Conservation (phyloP, 345 rosid genomes). For the Ceriops tagal region DNA sequence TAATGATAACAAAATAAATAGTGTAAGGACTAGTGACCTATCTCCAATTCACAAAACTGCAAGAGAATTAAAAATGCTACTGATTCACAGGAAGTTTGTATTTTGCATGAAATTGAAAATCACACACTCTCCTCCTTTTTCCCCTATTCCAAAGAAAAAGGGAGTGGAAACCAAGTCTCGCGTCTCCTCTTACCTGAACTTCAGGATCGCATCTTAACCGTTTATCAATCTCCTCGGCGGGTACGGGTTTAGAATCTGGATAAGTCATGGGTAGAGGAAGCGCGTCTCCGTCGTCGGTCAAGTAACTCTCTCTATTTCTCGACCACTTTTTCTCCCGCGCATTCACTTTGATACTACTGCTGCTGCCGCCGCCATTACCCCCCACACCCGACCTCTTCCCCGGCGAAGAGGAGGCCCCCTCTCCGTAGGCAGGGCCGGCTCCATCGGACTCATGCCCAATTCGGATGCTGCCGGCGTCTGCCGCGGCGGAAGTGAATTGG, state of each 20-base stretch:
- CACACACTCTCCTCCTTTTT: too few species aligned
- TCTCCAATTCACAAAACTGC: too few species aligned
- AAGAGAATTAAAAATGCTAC: too few species aligned
- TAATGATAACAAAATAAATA: too few species aligned
- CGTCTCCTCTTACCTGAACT: conserved; percentile 45
- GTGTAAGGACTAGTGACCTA: too few species aligned
- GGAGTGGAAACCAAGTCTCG: too few species aligned
- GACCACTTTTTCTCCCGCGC: conserved; percentile 76
- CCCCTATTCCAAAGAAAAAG: too few species aligned
- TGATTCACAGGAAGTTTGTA: too few species aligned
- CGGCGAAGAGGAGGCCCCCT: conserved; percentile 1
- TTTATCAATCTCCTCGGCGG: conserved; percentile 68
- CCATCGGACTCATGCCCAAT: conserved; percentile 45
- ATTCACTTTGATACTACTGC: conserved; percentile 42
- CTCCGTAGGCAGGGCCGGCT: conserved; percentile 18
- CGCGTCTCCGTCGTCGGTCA: conserved; percentile 61
- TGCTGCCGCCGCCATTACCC: conserved; percentile 22
- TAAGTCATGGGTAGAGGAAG: conserved; percentile 97
- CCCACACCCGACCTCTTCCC: conserved; percentile 16
- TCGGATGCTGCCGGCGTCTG: conserved; percentile 48
- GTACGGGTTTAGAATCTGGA: conserved; percentile 74
- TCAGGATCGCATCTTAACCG: conserved; percentile 74
- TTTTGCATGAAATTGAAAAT: too few species aligned
- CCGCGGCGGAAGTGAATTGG: conserved; percentile 38
- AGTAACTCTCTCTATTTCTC: conserved; percentile 72